These are phyloP conservation scores for Spizellomyces punctatus DNA, from an alignment of 192 early-diverging fungal species.

Conservation along the genomic window DNA sequence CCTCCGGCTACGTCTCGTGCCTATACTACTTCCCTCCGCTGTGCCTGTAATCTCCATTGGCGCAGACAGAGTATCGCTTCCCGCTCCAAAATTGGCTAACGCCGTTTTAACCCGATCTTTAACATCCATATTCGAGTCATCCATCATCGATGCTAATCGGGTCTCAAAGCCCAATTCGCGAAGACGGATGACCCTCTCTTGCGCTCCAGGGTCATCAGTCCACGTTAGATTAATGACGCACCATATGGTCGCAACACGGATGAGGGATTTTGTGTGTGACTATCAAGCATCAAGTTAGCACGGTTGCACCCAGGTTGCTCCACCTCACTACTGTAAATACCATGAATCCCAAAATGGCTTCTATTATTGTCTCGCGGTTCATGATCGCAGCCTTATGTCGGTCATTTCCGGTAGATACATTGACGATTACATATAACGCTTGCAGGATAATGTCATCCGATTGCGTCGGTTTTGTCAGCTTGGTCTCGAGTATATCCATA, in stretches of 20 bases:
- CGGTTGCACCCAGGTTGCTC: neutral
- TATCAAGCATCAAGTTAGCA: constrained; percentile 14
- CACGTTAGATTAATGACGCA: constrained; percentile 77
- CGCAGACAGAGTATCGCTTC: neutral
- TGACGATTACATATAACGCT: constrained; percentile 72
- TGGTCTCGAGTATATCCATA: constrained; percentile 66
- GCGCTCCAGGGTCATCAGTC: constrained; percentile 53
- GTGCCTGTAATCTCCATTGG: constrained; percentile 17
- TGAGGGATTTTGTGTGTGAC: constrained; percentile 56
- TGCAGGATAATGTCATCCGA: constrained; percentile 35
- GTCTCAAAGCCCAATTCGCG: constrained; percentile 61
- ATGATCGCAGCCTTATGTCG: constrained; percentile 67
- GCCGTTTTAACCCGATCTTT: constrained; percentile 73
- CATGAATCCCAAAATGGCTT: constrained; percentile 36
- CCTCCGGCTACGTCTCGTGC: neutral
- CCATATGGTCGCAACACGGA: constrained; percentile 71
- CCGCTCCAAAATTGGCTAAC: constrained; percentile 51
- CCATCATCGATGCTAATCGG: constrained; percentile 51
- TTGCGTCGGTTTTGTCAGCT: constrained; percentile 43
- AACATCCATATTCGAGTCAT: constrained; percentile 69
- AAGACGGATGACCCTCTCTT: constrained; percentile 52
- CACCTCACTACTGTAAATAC: constrained; percentile 18
- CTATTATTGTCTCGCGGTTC: constrained; percentile 35
- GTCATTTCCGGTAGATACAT: constrained; percentile 68
- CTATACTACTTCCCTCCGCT: constrained; percentile 1